Base-by-base conservation (phyloP, 495 filamentous ascomycete species). In the Penicillium canariense region DNA sequence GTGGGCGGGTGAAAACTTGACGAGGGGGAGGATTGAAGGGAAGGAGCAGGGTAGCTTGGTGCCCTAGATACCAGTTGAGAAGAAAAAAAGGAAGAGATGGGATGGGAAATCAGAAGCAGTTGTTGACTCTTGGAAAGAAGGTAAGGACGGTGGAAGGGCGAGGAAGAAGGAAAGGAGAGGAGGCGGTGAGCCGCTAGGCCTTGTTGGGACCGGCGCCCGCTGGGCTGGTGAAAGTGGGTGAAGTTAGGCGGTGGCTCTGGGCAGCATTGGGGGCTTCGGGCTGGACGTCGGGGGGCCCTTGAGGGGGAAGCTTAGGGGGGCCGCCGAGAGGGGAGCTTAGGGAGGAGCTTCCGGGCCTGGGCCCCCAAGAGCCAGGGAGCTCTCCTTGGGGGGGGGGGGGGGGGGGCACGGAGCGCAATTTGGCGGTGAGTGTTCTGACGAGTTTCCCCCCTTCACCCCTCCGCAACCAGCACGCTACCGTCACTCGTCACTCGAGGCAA, bases 31-130 rank as follows among this genome's bases (percentile, higher is more conserved):
- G 54, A 44, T 47, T 51, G 61, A 35, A 54, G 58, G 49, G 65
- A 65, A 70, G 71, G 70, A 79, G 80, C 80, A 91, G 88, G 88
- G 88, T 90, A 88, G 88, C 88, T 92, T 80, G 69, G 87, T 88
- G 88, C 88, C 88, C 88, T 90, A 92, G 87, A 88, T 77, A 77
- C 77, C 65, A 59, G 44, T 62, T 66, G 62, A 63, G 44, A 42
- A 54, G 32, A 18, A 48, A 30, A 55, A 61, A 40, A 51, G 55
- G 58, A 61, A 56, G 54, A 63, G 61, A 66, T 64, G 63, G 67
- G 45, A 61, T 50, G 42, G 43, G 27, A 53, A 59, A 57, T 61
- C 25, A 32, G 52, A 53, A 28, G 50, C 18, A 50, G 63, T 55
- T 45, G 52, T 60, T 63, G 57, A 55, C 53, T 58, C 51, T 58